These are phyloP conservation scores for Trypanosoma brucei DNA, from an alignment of 208 protist genomes.

Conservation along the genomic window DNA sequence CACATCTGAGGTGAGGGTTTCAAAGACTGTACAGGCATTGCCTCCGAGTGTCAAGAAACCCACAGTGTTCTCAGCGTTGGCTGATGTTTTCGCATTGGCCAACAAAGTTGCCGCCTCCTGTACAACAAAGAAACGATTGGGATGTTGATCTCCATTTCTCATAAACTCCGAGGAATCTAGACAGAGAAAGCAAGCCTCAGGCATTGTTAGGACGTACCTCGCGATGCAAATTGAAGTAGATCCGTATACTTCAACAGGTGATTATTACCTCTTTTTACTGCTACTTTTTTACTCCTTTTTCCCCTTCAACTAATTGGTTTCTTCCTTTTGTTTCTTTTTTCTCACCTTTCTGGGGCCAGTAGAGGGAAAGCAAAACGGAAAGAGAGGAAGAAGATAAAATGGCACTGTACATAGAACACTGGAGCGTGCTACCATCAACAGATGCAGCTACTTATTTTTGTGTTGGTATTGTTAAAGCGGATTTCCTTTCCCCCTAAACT, in stretches of 20 bases:
- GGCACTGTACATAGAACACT: too few relatives aligned
- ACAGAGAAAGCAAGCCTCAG: slow-evolving; percentile 88
- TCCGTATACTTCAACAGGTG: background rate
- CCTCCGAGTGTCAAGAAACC: slow-evolving; percentile 94
- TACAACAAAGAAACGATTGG: slow-evolving; percentile 93
- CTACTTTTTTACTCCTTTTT: too few relatives aligned
- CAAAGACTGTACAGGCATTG: slow-evolving; percentile 88
- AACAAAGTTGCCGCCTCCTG: slow-evolving; percentile 95
- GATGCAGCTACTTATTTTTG: too few relatives aligned
- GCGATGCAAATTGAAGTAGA: background rate
- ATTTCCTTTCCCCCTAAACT: too few relatives aligned
- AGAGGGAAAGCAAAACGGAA: too few relatives aligned
- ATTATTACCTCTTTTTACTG: too few relatives aligned
- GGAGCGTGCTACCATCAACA: too few relatives aligned
- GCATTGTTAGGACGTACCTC: slow-evolving; percentile 33
- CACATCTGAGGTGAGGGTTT: slow-evolving; percentile 93
- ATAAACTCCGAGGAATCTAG: slow-evolving; percentile 98
- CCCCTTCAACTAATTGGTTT: too few relatives aligned
- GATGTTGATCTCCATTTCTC: slow-evolving; percentile 98
- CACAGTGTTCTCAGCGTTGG: slow-evolving; percentile 96
- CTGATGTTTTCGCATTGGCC: slow-evolving; percentile 90
- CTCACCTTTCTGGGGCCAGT: too few relatives aligned
- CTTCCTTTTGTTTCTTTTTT: too few relatives aligned
- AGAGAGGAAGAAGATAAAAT: too few relatives aligned
- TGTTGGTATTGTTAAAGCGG: too few relatives aligned